Percentiles rank a stretch among this genome's conserved stretches.
Conservation (phyloP, 148 eudicot species). For the Fagopyrum homotropicum region DNA sequence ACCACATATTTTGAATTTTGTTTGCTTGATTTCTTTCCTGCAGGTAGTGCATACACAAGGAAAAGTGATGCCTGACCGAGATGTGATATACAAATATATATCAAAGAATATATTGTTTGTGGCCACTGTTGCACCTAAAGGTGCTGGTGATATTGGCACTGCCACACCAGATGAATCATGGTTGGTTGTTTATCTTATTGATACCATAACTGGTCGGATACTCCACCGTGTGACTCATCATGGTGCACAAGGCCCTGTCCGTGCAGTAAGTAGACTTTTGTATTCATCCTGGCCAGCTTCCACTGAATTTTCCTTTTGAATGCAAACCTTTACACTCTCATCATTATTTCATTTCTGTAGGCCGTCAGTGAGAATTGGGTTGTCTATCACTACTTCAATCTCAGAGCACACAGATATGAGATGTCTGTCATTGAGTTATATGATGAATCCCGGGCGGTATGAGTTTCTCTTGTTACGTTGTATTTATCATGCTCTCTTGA, state of each 20-base stretch:
- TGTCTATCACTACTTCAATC: slow-evolving; percentile 96
- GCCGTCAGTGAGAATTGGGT: slow-evolving; percentile 99
- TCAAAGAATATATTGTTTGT: slow-evolving; percentile 83
- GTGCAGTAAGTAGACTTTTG: slow-evolving; percentile 61
- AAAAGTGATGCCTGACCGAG: slow-evolving; percentile 73
- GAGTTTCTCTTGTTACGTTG: slow-evolving; percentile 7
- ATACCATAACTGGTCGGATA: slow-evolving; percentile 92
- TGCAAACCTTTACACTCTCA: background rate
- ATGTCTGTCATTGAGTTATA: slow-evolving; percentile 98
- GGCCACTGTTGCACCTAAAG: slow-evolving; percentile 90
- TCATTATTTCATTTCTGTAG: slow-evolving; percentile 31
- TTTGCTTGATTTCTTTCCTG: slow-evolving; percentile 8
- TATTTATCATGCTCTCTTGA: background rate
- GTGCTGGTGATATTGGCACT: slow-evolving; percentile 72
- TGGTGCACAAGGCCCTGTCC: slow-evolving; percentile 95
- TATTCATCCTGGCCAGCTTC: background rate
- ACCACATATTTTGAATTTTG: background rate
- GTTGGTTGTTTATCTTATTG: slow-evolving; percentile 79
- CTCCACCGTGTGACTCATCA: slow-evolving; percentile 90
- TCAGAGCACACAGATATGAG: slow-evolving; percentile 94
- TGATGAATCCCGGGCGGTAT: slow-evolving; percentile 96
- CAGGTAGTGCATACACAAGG: slow-evolving; percentile 98
- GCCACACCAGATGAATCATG: slow-evolving; percentile 89
- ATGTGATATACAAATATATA: slow-evolving; percentile 89
- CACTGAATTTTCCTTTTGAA: slow-evolving; percentile 2